Evolutionary conservation across 345 rosid genomes (phyloP).

Genomic region (Microthlaspi erraticum): DNA sequence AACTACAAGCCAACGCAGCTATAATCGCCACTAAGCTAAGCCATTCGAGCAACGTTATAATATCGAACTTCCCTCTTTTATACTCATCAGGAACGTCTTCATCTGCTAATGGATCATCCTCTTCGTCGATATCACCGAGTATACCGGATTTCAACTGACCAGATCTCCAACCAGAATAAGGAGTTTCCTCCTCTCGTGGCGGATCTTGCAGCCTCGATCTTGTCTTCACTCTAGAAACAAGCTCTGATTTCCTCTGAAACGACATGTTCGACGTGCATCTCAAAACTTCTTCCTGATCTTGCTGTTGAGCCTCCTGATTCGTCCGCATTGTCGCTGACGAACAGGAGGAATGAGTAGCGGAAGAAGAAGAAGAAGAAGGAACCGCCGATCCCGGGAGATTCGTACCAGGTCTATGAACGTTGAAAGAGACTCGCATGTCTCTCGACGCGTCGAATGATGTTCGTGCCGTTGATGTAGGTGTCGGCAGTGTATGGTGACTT

Average conservation of each 20-base stretch:
- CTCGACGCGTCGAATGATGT: slow-evolving; percentile 45
- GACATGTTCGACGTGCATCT: slow-evolving; percentile 60
- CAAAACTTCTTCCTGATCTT: slow-evolving; percentile 47
- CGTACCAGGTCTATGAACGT: slow-evolving; percentile 26
- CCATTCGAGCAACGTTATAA: slow-evolving; percentile 68
- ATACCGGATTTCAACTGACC: slow-evolving; percentile 62
- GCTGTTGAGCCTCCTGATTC: slow-evolving; percentile 26
- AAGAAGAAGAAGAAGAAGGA: slow-evolving; percentile 30
- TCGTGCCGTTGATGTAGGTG: slow-evolving; percentile 38
- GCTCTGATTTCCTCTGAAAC: slow-evolving; percentile 50
- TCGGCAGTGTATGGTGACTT: slow-evolving; percentile 20
- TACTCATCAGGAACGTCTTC: slow-evolving; percentile 83
- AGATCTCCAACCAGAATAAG: slow-evolving; percentile 55
- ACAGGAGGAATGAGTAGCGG: slow-evolving; percentile 30
- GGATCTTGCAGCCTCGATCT: slow-evolving; percentile 85
- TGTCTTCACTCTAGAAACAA: slow-evolving; percentile 55
- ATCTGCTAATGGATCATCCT: slow-evolving; percentile 66
- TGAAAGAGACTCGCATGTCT: slow-evolving; percentile 63
- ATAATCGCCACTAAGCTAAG: slow-evolving; percentile 60
- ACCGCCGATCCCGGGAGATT: slow-evolving; percentile 30
- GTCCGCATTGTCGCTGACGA: slow-evolving; percentile 36
- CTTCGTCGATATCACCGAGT: slow-evolving; percentile 54
- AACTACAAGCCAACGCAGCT: slow-evolving; percentile 58
- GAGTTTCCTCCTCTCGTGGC: slow-evolving; percentile 52
- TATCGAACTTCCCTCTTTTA: slow-evolving; percentile 47